A percentile compares a stretch with the other conserved stretches of the same genome.
These are phyloP conservation scores for Lactarius sp. DNA, from an alignment of 768 basidiomycete genomes.

Conservation along the genomic window DNA sequence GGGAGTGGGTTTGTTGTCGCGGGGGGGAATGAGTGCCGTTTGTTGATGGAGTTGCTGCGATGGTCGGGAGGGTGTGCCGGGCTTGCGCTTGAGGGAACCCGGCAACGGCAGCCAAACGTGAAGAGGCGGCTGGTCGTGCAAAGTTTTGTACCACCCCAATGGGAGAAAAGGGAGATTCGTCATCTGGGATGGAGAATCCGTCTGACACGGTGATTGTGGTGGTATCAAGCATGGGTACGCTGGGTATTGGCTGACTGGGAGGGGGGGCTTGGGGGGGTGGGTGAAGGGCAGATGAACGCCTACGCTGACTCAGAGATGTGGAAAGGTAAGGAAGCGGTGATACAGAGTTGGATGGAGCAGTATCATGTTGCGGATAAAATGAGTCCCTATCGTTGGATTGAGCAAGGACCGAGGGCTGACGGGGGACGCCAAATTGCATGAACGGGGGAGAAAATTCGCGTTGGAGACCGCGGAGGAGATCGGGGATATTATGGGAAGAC, in stretches of 20 bases:
- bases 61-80: slow-evolving; percentile 32
- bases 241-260: slow-evolving; percentile 70
- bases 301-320: slow-evolving; percentile 40
- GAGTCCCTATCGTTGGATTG: neutral
- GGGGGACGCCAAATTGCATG: slow-evolving; percentile 27
- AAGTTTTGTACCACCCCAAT: slow-evolving; percentile 27
- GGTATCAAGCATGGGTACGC: slow-evolving; percentile 42
- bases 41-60: slow-evolving; percentile 38
- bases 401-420: slow-evolving; percentile 28
- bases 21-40: slow-evolving; percentile 57
- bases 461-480: neutral
- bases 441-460: neutral
- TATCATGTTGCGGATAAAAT: slow-evolving; percentile 28
- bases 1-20: slow-evolving; percentile 36
- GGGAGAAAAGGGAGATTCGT: slow-evolving; percentile 26
- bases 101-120: slow-evolving; percentile 53
- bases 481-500: neutral
- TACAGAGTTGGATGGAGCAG: slow-evolving; percentile 31
- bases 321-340: slow-evolving; percentile 33
- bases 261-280: slow-evolving; percentile 65
- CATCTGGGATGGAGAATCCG: slow-evolving; percentile 24
- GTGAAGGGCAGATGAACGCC: slow-evolving; percentile 64
- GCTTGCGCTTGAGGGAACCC: slow-evolving; percentile 53
- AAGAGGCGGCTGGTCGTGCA: slow-evolving; percentile 39
- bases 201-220: slow-evolving; percentile 30